Percentiles rank a stretch among this genome's conserved stretches.
phyloP scores from a whole-genome alignment of 208 protist genomes.

The Leishmania gerbilli region DNA sequence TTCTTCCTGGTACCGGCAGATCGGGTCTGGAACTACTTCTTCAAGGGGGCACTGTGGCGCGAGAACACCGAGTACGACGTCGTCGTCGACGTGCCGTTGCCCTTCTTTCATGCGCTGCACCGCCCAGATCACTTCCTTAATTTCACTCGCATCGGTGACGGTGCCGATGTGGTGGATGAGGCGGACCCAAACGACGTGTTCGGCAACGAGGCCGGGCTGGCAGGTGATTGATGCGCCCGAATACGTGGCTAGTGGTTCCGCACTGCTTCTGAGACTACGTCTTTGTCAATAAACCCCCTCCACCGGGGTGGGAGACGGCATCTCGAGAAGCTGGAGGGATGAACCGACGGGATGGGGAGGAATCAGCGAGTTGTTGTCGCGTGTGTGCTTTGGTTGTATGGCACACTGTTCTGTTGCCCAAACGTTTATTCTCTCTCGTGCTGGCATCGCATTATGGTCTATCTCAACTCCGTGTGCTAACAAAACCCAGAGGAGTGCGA shows the following conservation, averaged over 20 bases:
- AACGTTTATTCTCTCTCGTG: not conserved
- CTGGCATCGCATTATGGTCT: not conserved
- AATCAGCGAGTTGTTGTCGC: not conserved
- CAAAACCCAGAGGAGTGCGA: not conserved
- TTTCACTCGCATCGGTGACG: conserved; percentile 72
- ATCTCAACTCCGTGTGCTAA: not conserved
- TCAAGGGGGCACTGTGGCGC: conserved; percentile 79
- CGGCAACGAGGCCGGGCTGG: conserved; percentile 43
- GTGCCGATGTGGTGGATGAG: conserved; percentile 55
- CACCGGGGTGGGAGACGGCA: not conserved
- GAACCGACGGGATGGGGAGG: not conserved
- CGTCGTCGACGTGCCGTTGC: conserved; percentile 57
- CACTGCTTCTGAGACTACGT: not conserved
- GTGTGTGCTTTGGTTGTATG: not conserved
- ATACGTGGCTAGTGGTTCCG: conserved; percentile 13
- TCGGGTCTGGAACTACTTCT: conserved; percentile 87
- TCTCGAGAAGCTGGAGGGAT: not conserved
- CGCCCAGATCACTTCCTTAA: conserved; percentile 88
- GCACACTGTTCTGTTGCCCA: not conserved
- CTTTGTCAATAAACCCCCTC: not conserved
- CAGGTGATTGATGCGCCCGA: not conserved
- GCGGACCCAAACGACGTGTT: conserved; percentile 70
- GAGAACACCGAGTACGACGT: conserved; percentile 82
- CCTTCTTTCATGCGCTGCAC: conserved; percentile 77
- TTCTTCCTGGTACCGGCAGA: conserved; percentile 84